Conservation (phyloP, 345 rosid species). For the Aquilaria sinensis region DNA sequence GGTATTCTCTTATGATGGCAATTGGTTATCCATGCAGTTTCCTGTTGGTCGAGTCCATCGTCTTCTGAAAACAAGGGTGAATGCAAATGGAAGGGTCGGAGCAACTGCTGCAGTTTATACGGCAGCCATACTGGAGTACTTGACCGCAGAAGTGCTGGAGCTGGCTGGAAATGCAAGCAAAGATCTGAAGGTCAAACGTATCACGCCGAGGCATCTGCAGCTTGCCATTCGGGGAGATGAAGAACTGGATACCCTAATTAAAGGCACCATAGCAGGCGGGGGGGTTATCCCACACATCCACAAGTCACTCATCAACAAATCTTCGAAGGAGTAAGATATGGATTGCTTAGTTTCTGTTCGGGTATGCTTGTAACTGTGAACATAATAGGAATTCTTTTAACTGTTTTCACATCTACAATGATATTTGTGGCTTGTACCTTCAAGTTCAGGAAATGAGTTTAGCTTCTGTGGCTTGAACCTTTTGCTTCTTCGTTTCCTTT, state of each 20-base stretch:
- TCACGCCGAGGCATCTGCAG: slow-evolving; percentile 64
- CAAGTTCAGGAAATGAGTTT: too few species aligned
- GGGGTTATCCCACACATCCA: slow-evolving; percentile 78
- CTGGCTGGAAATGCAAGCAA: slow-evolving; percentile 71
- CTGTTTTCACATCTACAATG: too few species aligned
- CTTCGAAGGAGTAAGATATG: slow-evolving; percentile 44
- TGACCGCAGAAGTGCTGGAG: slow-evolving; percentile 66
- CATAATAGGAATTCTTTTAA: too few species aligned
- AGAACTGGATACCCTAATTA: slow-evolving; percentile 67
- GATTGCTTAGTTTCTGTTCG: not conserved
- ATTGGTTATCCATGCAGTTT: slow-evolving; percentile 28
- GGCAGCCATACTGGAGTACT: slow-evolving; percentile 58
- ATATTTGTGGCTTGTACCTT: too few species aligned
- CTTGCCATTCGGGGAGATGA: slow-evolving; percentile 70
- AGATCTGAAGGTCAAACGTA: slow-evolving; percentile 70
- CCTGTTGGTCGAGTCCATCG: slow-evolving; percentile 72
- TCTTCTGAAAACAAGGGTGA: slow-evolving; percentile 47
- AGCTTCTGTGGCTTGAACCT: too few species aligned
- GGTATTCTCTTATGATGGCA: too few species aligned
- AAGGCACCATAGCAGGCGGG: slow-evolving; percentile 70
- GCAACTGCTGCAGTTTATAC: slow-evolving; percentile 79
- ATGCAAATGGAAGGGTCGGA: slow-evolving; percentile 67
- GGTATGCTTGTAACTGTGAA: too few species aligned
- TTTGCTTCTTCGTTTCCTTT: too few species aligned
- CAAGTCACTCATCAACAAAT: slow-evolving; percentile 71